A percentile compares a stretch with the other conserved stretches of the same genome.
Evolutionary conservation across 1,284 basidiomycete genomes (phyloP).

Genomic region (Sanghuangporus weigelae): DNA sequence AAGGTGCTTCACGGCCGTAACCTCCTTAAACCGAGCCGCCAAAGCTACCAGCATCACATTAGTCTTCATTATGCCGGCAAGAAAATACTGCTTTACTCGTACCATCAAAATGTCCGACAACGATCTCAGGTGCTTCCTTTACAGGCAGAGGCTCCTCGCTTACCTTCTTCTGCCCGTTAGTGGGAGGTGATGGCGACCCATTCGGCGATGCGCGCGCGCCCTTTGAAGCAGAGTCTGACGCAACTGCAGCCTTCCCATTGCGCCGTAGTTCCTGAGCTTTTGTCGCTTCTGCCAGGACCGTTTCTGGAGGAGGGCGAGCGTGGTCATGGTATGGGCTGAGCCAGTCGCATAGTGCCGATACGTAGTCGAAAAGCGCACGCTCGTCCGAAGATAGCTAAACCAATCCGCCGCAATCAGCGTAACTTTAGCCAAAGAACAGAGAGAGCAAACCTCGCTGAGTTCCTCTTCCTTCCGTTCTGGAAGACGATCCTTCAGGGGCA

Average conservation of each 20-base stretch:
- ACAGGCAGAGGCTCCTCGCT: constrained; percentile 61
- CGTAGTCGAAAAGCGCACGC: constrained; percentile 49
- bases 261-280: constrained; percentile 59
- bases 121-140: constrained; percentile 50
- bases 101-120: constrained; percentile 61
- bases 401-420: background rate
- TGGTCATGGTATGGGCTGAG: constrained; percentile 69
- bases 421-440: constrained; percentile 8
- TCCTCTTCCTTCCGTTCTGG: constrained; percentile 45
- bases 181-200: constrained; percentile 27
- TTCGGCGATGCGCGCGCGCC: constrained; percentile 47
- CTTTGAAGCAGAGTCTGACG: constrained; percentile 37
- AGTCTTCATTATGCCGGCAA: background rate
- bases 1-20: constrained; percentile 34
- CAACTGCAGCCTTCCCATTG: constrained; percentile 44
- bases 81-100: constrained; percentile 15
- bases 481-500: constrained; percentile 54
- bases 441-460: constrained; percentile 42
- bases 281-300: constrained; percentile 66
- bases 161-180: constrained; percentile 48
- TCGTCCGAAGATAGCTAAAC: constrained; percentile 62
- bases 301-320: constrained; percentile 58
- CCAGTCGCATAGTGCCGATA: constrained; percentile 61
- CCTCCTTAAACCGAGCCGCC: constrained; percentile 44
- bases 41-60: constrained; percentile 36